Evolutionary conservation across 176 grass and related monocot species (phyloP).

Genomic region (Pontederia crassipes): DNA sequence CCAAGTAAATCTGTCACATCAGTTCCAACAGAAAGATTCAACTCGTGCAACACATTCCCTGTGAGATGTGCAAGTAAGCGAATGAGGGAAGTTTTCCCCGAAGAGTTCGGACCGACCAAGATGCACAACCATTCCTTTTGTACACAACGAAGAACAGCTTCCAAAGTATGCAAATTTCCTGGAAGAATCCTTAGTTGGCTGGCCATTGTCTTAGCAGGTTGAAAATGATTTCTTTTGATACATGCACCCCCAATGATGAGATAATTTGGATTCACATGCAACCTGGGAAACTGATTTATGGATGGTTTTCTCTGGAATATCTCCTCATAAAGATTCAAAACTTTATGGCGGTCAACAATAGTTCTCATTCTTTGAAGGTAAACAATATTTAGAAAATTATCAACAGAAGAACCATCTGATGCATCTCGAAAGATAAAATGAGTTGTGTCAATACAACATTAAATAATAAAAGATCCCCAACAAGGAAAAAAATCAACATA

Average conservation of each 20-base stretch:
- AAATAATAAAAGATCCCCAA: background rate
- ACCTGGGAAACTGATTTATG: slow-evolving; percentile 48
- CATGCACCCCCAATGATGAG: slow-evolving; percentile 61
- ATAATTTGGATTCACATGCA: slow-evolving; percentile 52
- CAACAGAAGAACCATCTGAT: slow-evolving; percentile 27
- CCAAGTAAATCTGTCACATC: slow-evolving; percentile 92
- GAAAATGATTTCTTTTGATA: slow-evolving; percentile 50
- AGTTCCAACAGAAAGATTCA: slow-evolving; percentile 84
- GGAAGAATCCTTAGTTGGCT: slow-evolving; percentile 68
- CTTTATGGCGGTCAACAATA: slow-evolving; percentile 55
- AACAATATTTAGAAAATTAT: slow-evolving; percentile 74
- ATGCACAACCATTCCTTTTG: slow-evolving; percentile 80
- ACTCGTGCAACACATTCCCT: slow-evolving; percentile 67
- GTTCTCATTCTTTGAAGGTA: slow-evolving; percentile 94
- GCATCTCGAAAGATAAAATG: slow-evolving; percentile 20
- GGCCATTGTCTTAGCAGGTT: slow-evolving; percentile 42
- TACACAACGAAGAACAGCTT: slow-evolving; percentile 73
- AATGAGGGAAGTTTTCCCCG: slow-evolving; percentile 87
- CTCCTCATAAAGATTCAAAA: slow-evolving; percentile 68
- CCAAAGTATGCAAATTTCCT: slow-evolving; percentile 49
- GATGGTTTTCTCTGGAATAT: slow-evolving; percentile 45
- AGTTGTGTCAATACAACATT: background rate
- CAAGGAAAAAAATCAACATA: no score
- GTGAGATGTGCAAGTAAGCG: slow-evolving; percentile 82
- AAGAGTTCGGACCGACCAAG: slow-evolving; percentile 73